Evolutionary conservation across 2,329 filamentous ascomycete species (phyloP).

Genomic region (Hypocrella siamensis): DNA sequence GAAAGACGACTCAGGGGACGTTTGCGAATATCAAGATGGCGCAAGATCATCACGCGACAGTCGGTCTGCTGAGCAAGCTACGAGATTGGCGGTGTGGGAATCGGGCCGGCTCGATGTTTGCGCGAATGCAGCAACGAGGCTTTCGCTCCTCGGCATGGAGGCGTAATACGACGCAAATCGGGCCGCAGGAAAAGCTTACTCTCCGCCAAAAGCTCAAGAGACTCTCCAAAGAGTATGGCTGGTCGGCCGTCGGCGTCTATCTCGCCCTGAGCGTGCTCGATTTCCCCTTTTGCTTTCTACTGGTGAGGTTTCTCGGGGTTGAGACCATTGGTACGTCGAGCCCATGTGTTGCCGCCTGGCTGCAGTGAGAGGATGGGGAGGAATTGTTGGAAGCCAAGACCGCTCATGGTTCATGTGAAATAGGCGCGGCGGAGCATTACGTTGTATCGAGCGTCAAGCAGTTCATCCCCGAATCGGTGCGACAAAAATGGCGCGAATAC

Average conservation of each 20-base stretch:
- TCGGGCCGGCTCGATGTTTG: conserved; percentile 8
- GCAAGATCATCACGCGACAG: neutral
- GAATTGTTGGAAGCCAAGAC: too few species aligned
- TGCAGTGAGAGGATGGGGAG: neutral
- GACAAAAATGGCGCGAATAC: conserved; percentile 35
- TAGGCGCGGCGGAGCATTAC: conserved; percentile 49
- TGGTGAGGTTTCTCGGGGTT: conserved; percentile 68
- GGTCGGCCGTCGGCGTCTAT: conserved; percentile 87
- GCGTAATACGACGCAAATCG: conserved; percentile 9
- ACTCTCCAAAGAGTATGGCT: conserved; percentile 84
- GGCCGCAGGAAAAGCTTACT: conserved; percentile 22
- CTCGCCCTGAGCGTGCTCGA: conserved; percentile 68
- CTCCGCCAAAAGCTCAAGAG: conserved; percentile 63
- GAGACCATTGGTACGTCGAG: conserved; percentile 60
- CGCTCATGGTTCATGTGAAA: too few species aligned
- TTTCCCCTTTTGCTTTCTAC: conserved; percentile 87
- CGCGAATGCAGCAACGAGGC: conserved; percentile 12
- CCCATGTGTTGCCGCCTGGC: neutral
- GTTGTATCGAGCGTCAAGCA: conserved; percentile 44
- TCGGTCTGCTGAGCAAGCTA: neutral
- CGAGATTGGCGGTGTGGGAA: neutral
- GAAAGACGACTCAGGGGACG: conserved; percentile 8
- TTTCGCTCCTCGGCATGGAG: conserved; percentile 20
- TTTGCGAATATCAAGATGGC: neutral
- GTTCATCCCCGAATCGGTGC: conserved; percentile 42